Base-by-base conservation (phyloP, 768 basidiomycete genomes). In the Lentinula sp. region DNA sequence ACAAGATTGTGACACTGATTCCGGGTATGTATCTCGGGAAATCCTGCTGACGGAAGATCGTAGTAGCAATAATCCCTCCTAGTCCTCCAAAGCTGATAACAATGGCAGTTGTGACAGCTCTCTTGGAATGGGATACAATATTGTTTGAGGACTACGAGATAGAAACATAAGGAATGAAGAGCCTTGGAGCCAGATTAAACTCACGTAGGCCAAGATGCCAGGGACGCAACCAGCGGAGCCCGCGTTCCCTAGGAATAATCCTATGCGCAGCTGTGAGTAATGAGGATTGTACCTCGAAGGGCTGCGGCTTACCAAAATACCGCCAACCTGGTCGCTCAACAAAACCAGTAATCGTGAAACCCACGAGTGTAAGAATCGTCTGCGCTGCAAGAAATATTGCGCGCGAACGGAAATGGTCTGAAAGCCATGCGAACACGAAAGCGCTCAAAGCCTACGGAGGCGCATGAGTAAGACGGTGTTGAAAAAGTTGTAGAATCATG, bases 121-220 rank as follows among this genome's bases (percentile, higher is more conserved):
- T 72, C 66, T 82, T 83, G 23, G 77, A 76, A 61, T 83, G 79
- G 4, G 80, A 78, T 61, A 78, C 69, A 28, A 80, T 70, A 65
- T 82, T 83, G 66, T 82, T 82, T 23, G 80, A 74, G 4, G 79
- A 74, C 81, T 83, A 5, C 15, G 4, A 35, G 28, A 18, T 6
- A 45, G 39, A 1, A 33, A 36, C 20, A 49, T 59, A n/a, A 16
- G 20, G 20, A 7, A n/a, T 6, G n/a, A 43, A 15, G 20, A 12
- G 23, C n/a, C 5, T 35, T 18, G 36, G 36, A 32, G 12, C 6
- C 20, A 46, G 42, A n/a, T 23, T 35, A 13, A 52, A 46, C 81
- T 63, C 64, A 81, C 80, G 69, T 82, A 82, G 57, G 81, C 79
- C 35, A 82, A 69, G 39, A 82, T 77, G 4, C 77, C 79, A 43